Evolutionary conservation across 2,329 filamentous ascomycete species (phyloP), one percentile per base, ranked within the genome.

Genomic region (Talaromyces albobiverticillius): DNA sequence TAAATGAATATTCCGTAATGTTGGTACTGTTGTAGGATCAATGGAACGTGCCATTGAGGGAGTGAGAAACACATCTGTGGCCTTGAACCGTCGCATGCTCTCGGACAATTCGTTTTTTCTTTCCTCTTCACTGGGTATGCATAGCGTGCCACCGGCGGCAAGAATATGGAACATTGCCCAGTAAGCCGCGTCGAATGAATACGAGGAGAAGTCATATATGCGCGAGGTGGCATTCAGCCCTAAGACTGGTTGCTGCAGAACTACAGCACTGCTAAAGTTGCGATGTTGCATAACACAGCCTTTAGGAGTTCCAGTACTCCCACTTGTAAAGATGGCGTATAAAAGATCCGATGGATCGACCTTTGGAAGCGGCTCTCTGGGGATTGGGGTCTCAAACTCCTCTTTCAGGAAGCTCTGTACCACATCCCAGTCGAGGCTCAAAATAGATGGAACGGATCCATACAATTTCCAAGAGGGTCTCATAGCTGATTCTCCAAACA

Each of bases 211-310:
- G 55, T 83, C 79, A 14, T 85, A 78, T 8, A 86, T 82, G 2
- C 86, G 75, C 0, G 96, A 75, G 26, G 95, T 75, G 14, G 84
- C 80, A 1, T 84, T 81, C 1, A 67, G 68, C 0, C 65, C 56
- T 2, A 71, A 64, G 0, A 75, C 73, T 0, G 88, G 87, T 63
- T 94, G 72, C 2, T 77, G 72, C 2, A 79, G 77, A 5, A 95
- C 76, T 8, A 82, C 79, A 4, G 78, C 76, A 0, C 82, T 82
- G 0, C 82, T 80, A 3, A 86, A 75, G 0, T 83, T 79, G 0
- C 71, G 68, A 57, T 87, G 84, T 2, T 77, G 79, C 55, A 84
- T 82, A 25, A 82, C 77, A 18, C 83, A 76, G 2, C 82, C 82
- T 55, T 80, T 80, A 0, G 79, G 78, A 36, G 72, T 73, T 45